phyloP scores from a whole-genome alignment of 257 asterid species.

The Nicotiana obtusifolia region DNA sequence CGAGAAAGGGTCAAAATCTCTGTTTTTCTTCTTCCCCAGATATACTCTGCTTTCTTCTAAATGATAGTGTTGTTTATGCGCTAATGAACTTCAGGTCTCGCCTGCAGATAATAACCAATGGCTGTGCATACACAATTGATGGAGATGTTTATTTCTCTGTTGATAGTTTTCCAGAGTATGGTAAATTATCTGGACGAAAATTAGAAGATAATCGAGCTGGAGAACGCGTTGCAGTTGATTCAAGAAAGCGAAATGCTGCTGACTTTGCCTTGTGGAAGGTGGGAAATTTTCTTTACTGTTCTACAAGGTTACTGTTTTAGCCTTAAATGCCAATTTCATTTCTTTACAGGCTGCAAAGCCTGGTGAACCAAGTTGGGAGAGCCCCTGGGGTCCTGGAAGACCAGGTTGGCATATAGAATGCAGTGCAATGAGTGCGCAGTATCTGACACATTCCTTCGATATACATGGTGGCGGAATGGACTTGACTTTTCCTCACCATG shows the following conservation, averaged over 20 bases:
- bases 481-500: conserved; percentile 83
- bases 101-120: conserved; percentile 46
- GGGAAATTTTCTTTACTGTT: neutral
- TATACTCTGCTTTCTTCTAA: neutral
- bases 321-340: conserved; percentile 1
- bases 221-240: conserved; percentile 59
- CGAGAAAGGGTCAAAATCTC: too few species aligned
- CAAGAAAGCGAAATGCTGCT: conserved; percentile 54
- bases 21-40: too few species aligned
- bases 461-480: conserved; percentile 95
- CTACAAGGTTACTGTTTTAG: neutral
- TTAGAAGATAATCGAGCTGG: conserved; percentile 65
- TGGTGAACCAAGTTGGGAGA: conserved; percentile 84
- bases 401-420: conserved; percentile 99
- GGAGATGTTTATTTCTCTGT: conserved; percentile 77
- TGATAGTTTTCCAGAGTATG: conserved; percentile 55
- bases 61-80: neutral
- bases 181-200: conserved; percentile 51
- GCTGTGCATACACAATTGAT: conserved; percentile 41
- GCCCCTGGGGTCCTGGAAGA: conserved; percentile 95
- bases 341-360: conserved; percentile 72
- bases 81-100: neutral
- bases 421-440: conserved; percentile 56
- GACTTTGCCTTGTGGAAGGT: conserved; percentile 97
- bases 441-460: conserved; percentile 68